Evolutionary conservation across 257 asterid genomes (phyloP), one percentile per base, ranked within the genome.

Genomic region (Scutellaria galericulata): DNA sequence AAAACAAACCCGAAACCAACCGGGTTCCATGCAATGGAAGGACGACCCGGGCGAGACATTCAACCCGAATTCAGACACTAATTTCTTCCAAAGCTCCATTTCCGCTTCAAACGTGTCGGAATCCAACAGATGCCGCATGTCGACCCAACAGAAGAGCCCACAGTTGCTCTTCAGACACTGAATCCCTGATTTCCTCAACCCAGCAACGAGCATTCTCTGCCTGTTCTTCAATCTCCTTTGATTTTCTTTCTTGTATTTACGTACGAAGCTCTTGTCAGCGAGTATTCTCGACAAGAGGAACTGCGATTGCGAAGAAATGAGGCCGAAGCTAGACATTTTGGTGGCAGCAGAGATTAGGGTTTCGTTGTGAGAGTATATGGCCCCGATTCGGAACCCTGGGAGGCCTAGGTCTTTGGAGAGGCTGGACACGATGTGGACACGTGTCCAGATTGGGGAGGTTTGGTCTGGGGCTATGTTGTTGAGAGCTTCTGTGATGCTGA

Each of bases 1-100:
- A 5, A 77, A 83, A 27, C 87, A 80, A 13, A 83, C 78, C 2
- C 87, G 79, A 64, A 83, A 83, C 87, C 87, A 83, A 11, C 87
- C 87, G 11, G 87, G 87, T 45, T 83, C 87, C 1, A 0, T 0
- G 60, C 84, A 83, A 47, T 83, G 87, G 61, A 70, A 83, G 0
- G 84, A 80, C 3, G 83, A 77, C 1, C 87, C 87, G 0, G 87
- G 84, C 0, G 83, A 74, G 1, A 83, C 77, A 3, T 83, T 83
- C 54, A 83, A 50, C 55, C 83, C 81, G 39, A 46, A 67, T 6
- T 72, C 71, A n/a, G 10, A 9, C 9, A 83, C 11, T 72, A 80
- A 70, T 20, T 63, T 78, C 61, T 68, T 69, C 81, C 87, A 83
- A 2, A 80, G 59, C 48, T 83, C 79, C 81, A 74, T 77, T 35